Conservation (phyloP, 2,329 filamentous ascomycete genomes). For the Penicillium sp. region DNA sequence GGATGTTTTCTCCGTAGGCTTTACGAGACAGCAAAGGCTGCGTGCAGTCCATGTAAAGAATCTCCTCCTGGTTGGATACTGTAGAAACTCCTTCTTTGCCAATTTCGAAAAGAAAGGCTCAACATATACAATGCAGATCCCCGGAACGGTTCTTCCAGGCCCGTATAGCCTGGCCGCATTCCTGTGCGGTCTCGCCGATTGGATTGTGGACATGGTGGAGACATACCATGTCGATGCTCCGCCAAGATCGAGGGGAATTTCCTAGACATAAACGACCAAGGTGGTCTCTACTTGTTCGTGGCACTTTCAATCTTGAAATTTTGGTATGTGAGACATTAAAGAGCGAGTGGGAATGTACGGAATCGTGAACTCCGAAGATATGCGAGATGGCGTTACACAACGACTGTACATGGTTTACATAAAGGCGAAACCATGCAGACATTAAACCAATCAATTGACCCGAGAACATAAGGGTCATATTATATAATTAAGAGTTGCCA, state of each 20-base stretch:
- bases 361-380: neutral
- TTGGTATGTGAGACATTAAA: constrained; percentile 43
- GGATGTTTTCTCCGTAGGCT: constrained; percentile 45
- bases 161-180: constrained; percentile 37
- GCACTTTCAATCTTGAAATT: constrained; percentile 50
- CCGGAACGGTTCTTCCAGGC: constrained; percentile 43
- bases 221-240: constrained; percentile 52
- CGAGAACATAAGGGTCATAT: neutral
- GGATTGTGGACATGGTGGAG: constrained; percentile 58
- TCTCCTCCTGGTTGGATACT: constrained; percentile 52
- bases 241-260: constrained; percentile 44
- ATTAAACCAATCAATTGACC: neutral
- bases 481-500: constrained; percentile 8
- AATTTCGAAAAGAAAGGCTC: constrained; percentile 44
- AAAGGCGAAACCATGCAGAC: neutral
- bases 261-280: constrained; percentile 52
- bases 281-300: constrained; percentile 51
- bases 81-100: constrained; percentile 49
- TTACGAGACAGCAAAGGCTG: constrained; percentile 44
- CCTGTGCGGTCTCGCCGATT: constrained; percentile 45
- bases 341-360: neutral
- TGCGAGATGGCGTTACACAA: neutral
- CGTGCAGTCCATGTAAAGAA: constrained; percentile 43
- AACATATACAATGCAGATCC: constrained; percentile 49
- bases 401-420: neutral